Evolutionary conservation across 2,329 filamentous ascomycete genomes (phyloP).

Genomic region (Arachnopeziza araneosa): DNA sequence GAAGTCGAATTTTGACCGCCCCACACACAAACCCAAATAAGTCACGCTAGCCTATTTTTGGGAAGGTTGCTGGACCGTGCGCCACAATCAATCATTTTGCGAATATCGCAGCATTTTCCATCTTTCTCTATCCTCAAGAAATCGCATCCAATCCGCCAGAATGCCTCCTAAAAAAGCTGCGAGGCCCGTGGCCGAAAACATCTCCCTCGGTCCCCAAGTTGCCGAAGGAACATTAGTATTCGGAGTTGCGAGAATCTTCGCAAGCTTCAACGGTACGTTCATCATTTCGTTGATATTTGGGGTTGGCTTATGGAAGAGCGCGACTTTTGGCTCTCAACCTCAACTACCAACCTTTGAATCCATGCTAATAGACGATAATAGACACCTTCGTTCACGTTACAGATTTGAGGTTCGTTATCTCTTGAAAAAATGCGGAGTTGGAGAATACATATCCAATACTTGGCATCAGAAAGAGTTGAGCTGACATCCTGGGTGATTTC

Average conservation of each 20-base stretch:
- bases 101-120: too few species aligned
- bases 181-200: slow-evolving; percentile 88
- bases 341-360: neutral
- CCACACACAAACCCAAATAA: too few species aligned
- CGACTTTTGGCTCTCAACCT: too few species aligned
- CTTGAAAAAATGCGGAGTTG: slow-evolving; percentile 19
- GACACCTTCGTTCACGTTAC: slow-evolving; percentile 87
- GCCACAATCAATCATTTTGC: too few species aligned
- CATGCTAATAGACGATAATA: slow-evolving; percentile 19
- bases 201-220: slow-evolving; percentile 93
- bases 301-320: too few species aligned
- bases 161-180: slow-evolving; percentile 95
- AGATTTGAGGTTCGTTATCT: slow-evolving; percentile 77
- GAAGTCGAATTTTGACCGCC: too few species aligned
- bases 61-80: too few species aligned
- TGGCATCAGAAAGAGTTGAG: slow-evolving; percentile 38
- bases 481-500: slow-evolving; percentile 62
- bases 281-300: neutral
- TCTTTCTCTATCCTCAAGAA: too few species aligned
- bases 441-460: slow-evolving; percentile 1
- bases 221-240: slow-evolving; percentile 65
- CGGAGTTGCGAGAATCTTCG: slow-evolving; percentile 75
- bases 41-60: too few species aligned
- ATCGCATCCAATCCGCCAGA: neutral
- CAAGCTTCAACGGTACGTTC: slow-evolving; percentile 51